Evolutionary conservation across 2,329 filamentous ascomycete species (phyloP), one percentile per base, ranked within the genome.

Genomic region (Graphiopsis chlorocephala): DNA sequence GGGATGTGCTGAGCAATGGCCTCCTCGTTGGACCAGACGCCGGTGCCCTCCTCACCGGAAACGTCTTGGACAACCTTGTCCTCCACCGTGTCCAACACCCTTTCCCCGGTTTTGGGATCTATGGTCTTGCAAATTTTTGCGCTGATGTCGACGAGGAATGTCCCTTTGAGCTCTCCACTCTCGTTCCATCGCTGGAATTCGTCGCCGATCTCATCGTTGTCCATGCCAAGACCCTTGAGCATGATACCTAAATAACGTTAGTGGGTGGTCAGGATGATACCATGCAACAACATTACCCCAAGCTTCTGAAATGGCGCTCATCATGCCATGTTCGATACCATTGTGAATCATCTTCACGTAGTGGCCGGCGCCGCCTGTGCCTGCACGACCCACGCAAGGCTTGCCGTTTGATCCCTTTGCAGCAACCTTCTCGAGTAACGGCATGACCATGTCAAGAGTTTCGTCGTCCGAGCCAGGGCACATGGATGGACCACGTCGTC

Each of bases 331-430:
- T 72, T 91, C 88, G 66, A 91, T 90, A 1, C 88, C 88, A 68
- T 91, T 90, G 73, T 91, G 89, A 4, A 90, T 83, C 88, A 91
- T 91, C 78, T 92, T 91, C 47, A 90, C 87, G 71, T 88, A 91
- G 73, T 91, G 88, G 0, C 89, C 89, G 1, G 85, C 82, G 1
- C 88, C 88, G 0, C 85, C 85, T 1, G 84, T 83, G 0, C 89
- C 88, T 55, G 88, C 81, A 28, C 82, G 80, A 0, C 78, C 84
- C 0, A 89, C 86, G 69, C 88, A 91, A 0, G 87, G 82, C 12
- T 80, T 82, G 0, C 85, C 86, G 4, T 84, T 78, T 38, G 78
- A 77, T 63, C 88, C 87, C 70, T 88, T 89, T 0, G 88, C 88
- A 0, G 88, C 84, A 53, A 90, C 82, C 47, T 80, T 83, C 66